A percentile compares a stretch with the other conserved stretches of the same genome.
These are phyloP conservation scores for Emericellopsis cladophorae DNA, from an alignment of 2,329 filamentous ascomycete species.

Conservation along the genomic window DNA sequence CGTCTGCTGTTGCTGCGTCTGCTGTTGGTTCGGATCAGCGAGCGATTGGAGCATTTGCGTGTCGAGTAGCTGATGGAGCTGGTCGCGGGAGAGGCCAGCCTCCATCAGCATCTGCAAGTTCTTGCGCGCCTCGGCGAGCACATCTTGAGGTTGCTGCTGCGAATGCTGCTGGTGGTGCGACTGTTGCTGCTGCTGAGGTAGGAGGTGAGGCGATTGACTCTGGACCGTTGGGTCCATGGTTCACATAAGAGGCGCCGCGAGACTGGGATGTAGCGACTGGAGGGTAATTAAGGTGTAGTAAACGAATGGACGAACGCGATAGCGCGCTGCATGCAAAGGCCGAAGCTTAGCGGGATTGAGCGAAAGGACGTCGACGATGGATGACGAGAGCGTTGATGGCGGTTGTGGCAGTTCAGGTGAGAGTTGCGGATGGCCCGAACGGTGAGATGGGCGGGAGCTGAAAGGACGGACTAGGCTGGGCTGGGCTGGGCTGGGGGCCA, in stretches of 20 bases:
- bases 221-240: constrained; percentile 19
- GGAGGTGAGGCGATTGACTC: constrained; percentile 8
- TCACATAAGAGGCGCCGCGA: constrained; percentile 9
- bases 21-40: constrained; percentile 6
- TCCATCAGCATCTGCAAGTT: constrained; percentile 32
- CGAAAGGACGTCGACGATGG: neutral
- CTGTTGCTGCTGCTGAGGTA: constrained; percentile 6
- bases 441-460: neutral
- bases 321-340: neutral
- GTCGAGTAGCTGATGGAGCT: constrained; percentile 27
- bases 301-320: constrained; percentile 4
- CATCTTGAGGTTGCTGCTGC: constrained; percentile 23
- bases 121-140: constrained; percentile 29
- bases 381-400: neutral
- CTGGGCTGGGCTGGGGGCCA: too few species aligned
- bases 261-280: neutral
- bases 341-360: too few species aligned
- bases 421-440: constrained; percentile 3
- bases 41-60: constrained; percentile 20
- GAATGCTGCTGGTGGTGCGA: constrained; percentile 11
- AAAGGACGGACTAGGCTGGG: too few species aligned
- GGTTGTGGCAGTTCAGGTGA: constrained; percentile 4
- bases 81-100: constrained; percentile 28
- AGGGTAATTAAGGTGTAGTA: constrained; percentile 1
- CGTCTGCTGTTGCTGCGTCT: constrained; percentile 6